A percentile compares a stretch with the other conserved stretches of the same genome.
These are phyloP conservation scores for Baorangia bicolor DNA, from an alignment of 768 basidiomycete species.

Conservation along the genomic window DNA sequence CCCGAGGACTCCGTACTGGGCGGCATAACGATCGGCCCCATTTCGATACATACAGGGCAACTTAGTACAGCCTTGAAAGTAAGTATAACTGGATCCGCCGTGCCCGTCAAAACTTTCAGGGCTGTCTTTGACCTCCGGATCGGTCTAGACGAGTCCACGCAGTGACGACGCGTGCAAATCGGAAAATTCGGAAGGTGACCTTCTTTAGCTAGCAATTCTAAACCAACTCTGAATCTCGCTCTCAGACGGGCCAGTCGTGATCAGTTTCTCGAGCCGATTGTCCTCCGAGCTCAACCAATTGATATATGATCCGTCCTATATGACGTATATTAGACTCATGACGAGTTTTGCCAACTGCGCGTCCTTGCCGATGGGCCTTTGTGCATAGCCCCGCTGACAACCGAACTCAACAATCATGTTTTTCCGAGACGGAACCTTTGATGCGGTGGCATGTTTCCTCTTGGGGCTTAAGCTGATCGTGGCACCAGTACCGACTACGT, in stretches of 20 bases:
- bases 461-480: neutral
- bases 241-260: neutral
- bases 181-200: neutral
- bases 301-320: neutral
- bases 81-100: slow-evolving; percentile 13
- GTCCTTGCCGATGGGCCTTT: slow-evolving; percentile 7
- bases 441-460: slow-evolving; percentile 5
- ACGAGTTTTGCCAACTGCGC: neutral
- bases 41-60: neutral
- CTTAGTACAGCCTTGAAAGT: slow-evolving; percentile 15
- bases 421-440: slow-evolving; percentile 1
- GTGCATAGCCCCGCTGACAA: slow-evolving; percentile 13
- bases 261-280: slow-evolving; percentile 1
- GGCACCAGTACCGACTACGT: neutral
- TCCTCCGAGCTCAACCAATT: slow-evolving; percentile 1
- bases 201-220: neutral
- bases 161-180: slow-evolving; percentile 2
- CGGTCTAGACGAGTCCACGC: neutral
- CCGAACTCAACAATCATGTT: neutral
- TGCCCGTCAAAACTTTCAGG: slow-evolving; percentile 7
- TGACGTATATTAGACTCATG: slow-evolving; percentile 17
- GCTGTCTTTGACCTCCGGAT: slow-evolving; percentile 16
- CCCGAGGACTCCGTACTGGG: slow-evolving; percentile 24
- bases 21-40: neutral
- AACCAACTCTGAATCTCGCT: neutral